Percentiles rank a stretch among this genome's conserved stretches.
phyloP scores from a whole-genome alignment of 179 eudicot species.

The Beta macrorhiza region DNA sequence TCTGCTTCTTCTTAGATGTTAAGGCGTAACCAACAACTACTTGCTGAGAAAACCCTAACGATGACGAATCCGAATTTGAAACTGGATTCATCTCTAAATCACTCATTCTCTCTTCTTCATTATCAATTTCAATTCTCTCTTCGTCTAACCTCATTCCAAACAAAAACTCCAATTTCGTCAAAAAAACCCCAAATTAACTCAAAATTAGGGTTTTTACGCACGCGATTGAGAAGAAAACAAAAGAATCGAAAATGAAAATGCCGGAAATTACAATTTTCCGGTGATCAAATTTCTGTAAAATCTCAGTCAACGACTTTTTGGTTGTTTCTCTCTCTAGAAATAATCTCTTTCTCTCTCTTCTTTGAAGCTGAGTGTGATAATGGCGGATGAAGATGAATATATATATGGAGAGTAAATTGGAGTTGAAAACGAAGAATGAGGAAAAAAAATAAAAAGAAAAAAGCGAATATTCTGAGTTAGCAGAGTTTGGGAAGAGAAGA shows the following conservation, averaged over 20 bases:
- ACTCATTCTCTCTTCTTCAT: conserved; percentile 26
- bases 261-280: background rate
- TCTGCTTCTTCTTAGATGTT: conserved; percentile 65
- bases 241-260: conserved; percentile 4
- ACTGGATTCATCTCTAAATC: conserved; percentile 26
- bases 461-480: conserved; percentile 31
- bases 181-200: background rate
- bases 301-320: background rate
- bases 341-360: too few species aligned
- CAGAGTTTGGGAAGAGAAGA: conserved; percentile 9
- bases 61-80: conserved; percentile 22
- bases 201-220: conserved; percentile 4
- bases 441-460: conserved; percentile 16
- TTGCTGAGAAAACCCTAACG: conserved; percentile 33
- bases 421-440: conserved; percentile 12
- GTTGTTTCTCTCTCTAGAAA: background rate
- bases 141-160: conserved; percentile 50
- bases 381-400: conserved; percentile 13
- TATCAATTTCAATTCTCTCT: conserved; percentile 36
- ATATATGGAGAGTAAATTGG: background rate
- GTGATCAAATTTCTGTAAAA: background rate
- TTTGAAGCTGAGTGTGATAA: background rate
- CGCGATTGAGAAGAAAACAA: background rate
- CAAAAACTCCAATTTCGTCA: conserved; percentile 13
- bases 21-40: conserved; percentile 76